Evolutionary conservation across 176 grass and related monocot species (phyloP).

Genomic region (Saccharum officinarum): DNA sequence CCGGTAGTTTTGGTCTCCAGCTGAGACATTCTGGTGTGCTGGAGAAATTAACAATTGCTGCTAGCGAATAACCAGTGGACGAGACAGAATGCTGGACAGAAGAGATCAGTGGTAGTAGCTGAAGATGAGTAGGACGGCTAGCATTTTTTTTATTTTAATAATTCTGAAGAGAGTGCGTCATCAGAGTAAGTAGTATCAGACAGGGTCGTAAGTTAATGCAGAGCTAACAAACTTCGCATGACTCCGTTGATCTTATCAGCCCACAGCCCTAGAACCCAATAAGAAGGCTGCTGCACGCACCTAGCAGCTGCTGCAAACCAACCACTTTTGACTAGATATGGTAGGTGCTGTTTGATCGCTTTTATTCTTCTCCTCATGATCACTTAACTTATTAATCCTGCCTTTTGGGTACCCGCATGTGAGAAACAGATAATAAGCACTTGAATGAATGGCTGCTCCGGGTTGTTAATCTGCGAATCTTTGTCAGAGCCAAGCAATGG

Average conservation of each 20-base stretch:
- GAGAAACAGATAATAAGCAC: not conserved
- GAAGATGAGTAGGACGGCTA: not conserved
- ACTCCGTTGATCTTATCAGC: not conserved
- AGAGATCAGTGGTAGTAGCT: not conserved
- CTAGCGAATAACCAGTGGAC: not conserved
- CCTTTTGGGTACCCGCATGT: not conserved
- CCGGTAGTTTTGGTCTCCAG: not conserved
- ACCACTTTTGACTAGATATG: slow-evolving; percentile 30
- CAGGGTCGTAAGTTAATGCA: slow-evolving; percentile 1
- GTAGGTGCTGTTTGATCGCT: slow-evolving; percentile 21
- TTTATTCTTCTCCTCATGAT: not conserved
- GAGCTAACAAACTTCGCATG: not conserved
- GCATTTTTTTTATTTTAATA: not conserved
- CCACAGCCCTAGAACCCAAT: not conserved
- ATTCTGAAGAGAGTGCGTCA: not conserved
- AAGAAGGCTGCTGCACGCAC: slow-evolving; percentile 1
- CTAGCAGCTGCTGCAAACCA: slow-evolving; percentile 9
- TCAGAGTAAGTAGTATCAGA: not conserved
- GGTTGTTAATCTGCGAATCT: slow-evolving; percentile 6
- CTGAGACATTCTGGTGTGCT: not conserved
- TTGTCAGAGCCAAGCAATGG: not conserved
- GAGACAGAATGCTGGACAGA: not conserved
- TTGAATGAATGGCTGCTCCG: no score
- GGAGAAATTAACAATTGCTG: not conserved
- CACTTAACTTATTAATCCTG: not conserved